These are phyloP conservation scores for Strobilomyces confusus DNA, from an alignment of 768 basidiomycete genomes.

Conservation along the genomic window DNA sequence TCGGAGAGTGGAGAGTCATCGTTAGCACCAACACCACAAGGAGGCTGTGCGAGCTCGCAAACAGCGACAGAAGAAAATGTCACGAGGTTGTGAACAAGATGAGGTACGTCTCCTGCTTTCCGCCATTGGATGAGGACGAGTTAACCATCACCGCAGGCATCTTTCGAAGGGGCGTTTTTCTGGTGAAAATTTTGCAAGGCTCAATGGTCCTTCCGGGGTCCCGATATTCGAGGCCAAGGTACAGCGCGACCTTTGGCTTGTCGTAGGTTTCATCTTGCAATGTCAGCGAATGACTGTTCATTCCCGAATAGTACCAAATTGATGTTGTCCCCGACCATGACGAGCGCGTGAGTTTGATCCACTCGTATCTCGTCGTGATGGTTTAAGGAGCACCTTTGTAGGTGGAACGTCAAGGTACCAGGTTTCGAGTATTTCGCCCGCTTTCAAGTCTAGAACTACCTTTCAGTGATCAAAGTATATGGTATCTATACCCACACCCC, in stretches of 20 bases:
- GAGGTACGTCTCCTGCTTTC: constrained; percentile 37
- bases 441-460: not conserved
- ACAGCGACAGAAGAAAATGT: constrained; percentile 44
- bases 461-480: constrained; percentile 44
- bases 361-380: not conserved
- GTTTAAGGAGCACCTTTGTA: constrained; percentile 18
- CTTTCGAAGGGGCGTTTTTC: constrained; percentile 70
- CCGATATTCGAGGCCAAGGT: constrained; percentile 71
- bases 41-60: constrained; percentile 45
- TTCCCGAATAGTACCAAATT: constrained; percentile 40
- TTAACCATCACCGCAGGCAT: constrained; percentile 39
- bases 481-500: constrained; percentile 49
- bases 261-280: constrained; percentile 34
- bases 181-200: constrained; percentile 59
- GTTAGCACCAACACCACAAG: constrained; percentile 48
- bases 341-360: constrained; percentile 22
- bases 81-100: constrained; percentile 64
- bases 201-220: constrained; percentile 44
- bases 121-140: not conserved
- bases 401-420: constrained; percentile 39
- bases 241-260: constrained; percentile 46
- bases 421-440: not conserved
- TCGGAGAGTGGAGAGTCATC: constrained; percentile 62
- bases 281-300: not conserved
- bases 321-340: constrained; percentile 42